Base-by-base conservation (phyloP, 805 yeast species). In the Candida takata region DNA sequence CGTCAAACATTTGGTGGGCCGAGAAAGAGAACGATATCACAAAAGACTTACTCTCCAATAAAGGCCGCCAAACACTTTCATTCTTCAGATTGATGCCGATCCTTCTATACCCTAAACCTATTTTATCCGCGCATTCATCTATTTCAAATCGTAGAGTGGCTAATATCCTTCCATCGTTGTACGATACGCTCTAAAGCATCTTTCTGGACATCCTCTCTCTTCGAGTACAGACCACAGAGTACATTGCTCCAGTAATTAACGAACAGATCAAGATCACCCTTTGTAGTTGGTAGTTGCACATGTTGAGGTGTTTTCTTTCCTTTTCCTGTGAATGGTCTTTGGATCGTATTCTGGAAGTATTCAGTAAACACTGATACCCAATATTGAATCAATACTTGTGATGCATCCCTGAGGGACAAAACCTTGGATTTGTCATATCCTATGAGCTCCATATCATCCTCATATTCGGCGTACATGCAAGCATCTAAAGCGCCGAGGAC, bases 301-400 rank as follows among this genome's bases (percentile, higher is more conserved):
- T 29, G 34, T 5, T 33, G 16, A 0, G 66, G 62, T 2, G 38
- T 27, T 32, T 49, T 51, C 36, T 42, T 54, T 47, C 62, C 59
- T 27, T 48, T 37, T 13, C 44, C 24, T 34, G 38, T 24, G 41
- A 46, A 38, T 31, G 59, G 43, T 34, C 38, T 40, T 43, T 46
- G 28, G 23, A 48, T 21, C 3, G 42, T 28, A 5, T 34, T 31
- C 8, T 42, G 35, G 38, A 79, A 72, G 38, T 67, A 71, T 3
- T 62, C 72, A 4, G 69, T 54, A 49, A 83, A 83, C 1, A 74
- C 80, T 1, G 86, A 67, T 2, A 74, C 50, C 70, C 77, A 69
- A 47, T 64, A 74, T 44, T 70, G 52, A 7, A 58, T 56, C 11
- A 83, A 51, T 5, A 61, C 54, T 2, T 55, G 45, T 3, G 70